Evolutionary conservation across 2,329 filamentous ascomycete species (phyloP), one percentile per base, ranked within the genome.

Genomic region (Cryphonectria japonica): DNA sequence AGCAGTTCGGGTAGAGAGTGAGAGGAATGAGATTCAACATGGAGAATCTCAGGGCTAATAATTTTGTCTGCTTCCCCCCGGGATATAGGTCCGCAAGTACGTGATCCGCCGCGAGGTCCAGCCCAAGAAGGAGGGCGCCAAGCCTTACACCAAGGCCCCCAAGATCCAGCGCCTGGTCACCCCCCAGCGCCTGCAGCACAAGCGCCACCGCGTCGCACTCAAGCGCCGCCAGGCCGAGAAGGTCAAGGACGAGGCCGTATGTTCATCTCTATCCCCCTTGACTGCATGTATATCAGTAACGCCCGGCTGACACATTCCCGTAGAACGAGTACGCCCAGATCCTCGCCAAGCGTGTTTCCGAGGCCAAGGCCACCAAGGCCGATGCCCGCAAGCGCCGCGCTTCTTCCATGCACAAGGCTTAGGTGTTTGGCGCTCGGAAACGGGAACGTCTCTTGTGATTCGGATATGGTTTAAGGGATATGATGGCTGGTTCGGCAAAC

Each of bases 131-230:
- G 96, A 98, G 90, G 95, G 94, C 87, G 97, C 96, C 88, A 92
- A 93, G 88, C 87, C 95, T 80, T 98, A 98, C 92, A 98, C 95
- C 92, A 99, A 99, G 93, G 96, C 96, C 81, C 96, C 96, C 85
- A 97, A 95, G 91, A 99, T 99, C 88, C 96, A 99, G 92, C 94
- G 96, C 85, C 94, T 99, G 80, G 94, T 99, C 81, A 99, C 96
- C 82, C 96, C 96, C 85, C 96, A 98, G 89, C 96, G 96, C 85
- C 94, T 99, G 83, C 96, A 99, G 91, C 96, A 97, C 93, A 99
- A 98, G 93, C 94, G 96, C 82, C 96, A 98, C 90, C 91, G 95
- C 80, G 88, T 97, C 81, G 95, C 96, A 82, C 92, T 99, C 87
- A 99, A 99, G 94, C 94, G 95, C 85, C 95, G 96, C 86, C 93